Percentiles rank a stretch among this genome's conserved stretches.
Conservation (phyloP, 495 filamentous ascomycete species). For the Xylaria acuta region DNA sequence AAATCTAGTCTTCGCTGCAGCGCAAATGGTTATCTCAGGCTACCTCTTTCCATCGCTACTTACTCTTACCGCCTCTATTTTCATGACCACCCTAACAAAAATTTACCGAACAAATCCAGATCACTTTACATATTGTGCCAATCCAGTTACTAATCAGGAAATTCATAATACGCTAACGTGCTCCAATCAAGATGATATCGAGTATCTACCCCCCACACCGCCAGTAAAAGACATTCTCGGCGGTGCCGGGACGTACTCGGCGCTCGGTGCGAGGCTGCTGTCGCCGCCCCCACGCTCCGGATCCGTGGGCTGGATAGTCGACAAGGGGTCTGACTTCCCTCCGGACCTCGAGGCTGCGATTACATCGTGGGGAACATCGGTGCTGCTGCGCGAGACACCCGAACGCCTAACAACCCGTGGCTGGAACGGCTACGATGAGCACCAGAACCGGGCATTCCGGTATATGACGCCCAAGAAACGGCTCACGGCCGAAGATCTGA, state of each 20-base stretch:
- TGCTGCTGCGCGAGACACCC: conserved; percentile 68
- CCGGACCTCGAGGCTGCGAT: conserved; percentile 65
- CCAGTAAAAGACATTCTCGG: conserved; percentile 76
- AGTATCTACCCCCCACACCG: conserved; percentile 68
- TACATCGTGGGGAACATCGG: conserved; percentile 73
- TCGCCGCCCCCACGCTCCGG: conserved; percentile 65
- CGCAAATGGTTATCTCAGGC: neutral
- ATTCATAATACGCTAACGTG: conserved; percentile 23
- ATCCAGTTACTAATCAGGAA: conserved; percentile 12
- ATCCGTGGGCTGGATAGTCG: conserved; percentile 86
- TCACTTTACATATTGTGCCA: neutral
- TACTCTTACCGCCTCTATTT: conserved; percentile 11
- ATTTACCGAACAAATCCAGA: neutral
- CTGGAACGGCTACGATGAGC: conserved; percentile 82
- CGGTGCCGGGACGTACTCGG: conserved; percentile 84
- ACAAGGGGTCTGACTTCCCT: conserved; percentile 88
- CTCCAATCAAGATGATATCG: conserved; percentile 78
- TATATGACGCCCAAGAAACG: conserved; percentile 88
- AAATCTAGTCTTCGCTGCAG: neutral
- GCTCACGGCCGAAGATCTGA: conserved; percentile 58
- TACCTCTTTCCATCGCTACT: neutral
- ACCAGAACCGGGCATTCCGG: conserved; percentile 70
- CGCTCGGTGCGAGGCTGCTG: conserved; percentile 87
- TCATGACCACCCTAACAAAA: neutral
- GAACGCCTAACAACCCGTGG: conserved; percentile 81